phyloP scores from a whole-genome alignment of 2,329 filamentous ascomycete species.

The Aspergillus fijiensis region DNA sequence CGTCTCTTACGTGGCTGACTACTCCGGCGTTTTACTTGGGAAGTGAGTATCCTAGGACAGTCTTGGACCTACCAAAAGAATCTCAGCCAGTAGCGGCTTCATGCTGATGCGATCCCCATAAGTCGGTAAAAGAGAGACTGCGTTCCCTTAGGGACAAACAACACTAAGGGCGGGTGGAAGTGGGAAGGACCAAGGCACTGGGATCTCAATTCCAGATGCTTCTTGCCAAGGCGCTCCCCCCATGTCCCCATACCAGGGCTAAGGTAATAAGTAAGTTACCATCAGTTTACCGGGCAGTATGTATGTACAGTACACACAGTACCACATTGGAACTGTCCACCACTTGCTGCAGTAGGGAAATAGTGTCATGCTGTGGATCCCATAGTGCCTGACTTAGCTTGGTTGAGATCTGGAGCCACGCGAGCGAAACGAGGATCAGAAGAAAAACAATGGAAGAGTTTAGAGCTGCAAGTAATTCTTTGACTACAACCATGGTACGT shows the following conservation, averaged over 20 bases:
- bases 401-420: conserved; percentile 26
- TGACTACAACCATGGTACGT: conserved; percentile 13
- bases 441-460: conserved; percentile 17
- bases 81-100: not conserved
- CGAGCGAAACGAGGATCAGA: conserved; percentile 19
- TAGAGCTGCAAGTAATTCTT: conserved; percentile 20
- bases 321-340: conserved; percentile 1
- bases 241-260: not conserved
- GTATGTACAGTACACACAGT: not conserved
- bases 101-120: not conserved
- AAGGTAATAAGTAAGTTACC: not conserved
- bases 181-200: conserved; percentile 15
- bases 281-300: not conserved
- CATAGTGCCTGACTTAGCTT: conserved; percentile 22
- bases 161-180: conserved; percentile 13
- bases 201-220: conserved; percentile 3
- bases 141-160: conserved; percentile 6
- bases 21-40: not conserved
- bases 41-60: no score
- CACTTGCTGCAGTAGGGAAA: conserved; percentile 14
- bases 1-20: not conserved
- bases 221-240: not conserved
- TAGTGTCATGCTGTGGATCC: conserved; percentile 17
- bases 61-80: not conserved
- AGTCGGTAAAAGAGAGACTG: conserved; percentile 10